These are phyloP conservation scores for Boletus reticuloceps DNA, from an alignment of 768 basidiomycete genomes.

Conservation along the genomic window DNA sequence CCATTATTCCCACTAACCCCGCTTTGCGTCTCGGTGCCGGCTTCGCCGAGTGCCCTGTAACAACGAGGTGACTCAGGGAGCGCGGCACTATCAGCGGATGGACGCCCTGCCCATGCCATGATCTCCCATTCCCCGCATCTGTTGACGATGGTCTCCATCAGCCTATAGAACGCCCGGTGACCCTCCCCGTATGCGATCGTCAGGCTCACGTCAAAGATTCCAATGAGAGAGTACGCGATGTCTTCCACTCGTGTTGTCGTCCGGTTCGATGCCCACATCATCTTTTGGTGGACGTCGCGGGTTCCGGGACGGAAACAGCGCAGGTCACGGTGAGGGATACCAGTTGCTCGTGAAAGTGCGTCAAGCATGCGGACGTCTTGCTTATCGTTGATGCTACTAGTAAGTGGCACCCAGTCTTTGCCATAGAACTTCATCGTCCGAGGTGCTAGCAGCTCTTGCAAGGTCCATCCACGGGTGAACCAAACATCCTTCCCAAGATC, in stretches of 20 bases:
- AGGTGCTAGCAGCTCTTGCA: conserved; percentile 30
- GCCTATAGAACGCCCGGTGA: conserved; percentile 28
- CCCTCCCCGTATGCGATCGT: conserved; percentile 36
- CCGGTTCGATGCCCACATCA: conserved; percentile 35
- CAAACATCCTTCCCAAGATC: conserved; percentile 27
- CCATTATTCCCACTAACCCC: not conserved
- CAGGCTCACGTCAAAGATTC: conserved; percentile 33
- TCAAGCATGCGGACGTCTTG: conserved; percentile 21
- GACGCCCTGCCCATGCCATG: conserved; percentile 29
- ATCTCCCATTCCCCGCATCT: conserved; percentile 32
- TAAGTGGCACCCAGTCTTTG: conserved; percentile 22
- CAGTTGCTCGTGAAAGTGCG: conserved; percentile 24
- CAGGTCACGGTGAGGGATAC: conserved; percentile 26
- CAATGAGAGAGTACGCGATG: conserved; percentile 32
- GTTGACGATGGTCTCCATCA: conserved; percentile 29
- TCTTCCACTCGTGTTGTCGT: conserved; percentile 35
- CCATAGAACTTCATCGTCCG: conserved; percentile 32
- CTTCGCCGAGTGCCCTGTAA: conserved; percentile 21
- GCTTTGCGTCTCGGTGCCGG: not conserved
- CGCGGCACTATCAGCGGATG: conserved; percentile 27
- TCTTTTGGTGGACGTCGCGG: conserved; percentile 25
- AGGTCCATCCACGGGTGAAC: conserved; percentile 34
- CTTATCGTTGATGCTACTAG: conserved; percentile 27
- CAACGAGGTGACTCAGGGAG: conserved; percentile 32
- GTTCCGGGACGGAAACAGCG: conserved; percentile 24